phyloP scores from a whole-genome alignment of 768 basidiomycete genomes.

The Tulasnella calospora region DNA sequence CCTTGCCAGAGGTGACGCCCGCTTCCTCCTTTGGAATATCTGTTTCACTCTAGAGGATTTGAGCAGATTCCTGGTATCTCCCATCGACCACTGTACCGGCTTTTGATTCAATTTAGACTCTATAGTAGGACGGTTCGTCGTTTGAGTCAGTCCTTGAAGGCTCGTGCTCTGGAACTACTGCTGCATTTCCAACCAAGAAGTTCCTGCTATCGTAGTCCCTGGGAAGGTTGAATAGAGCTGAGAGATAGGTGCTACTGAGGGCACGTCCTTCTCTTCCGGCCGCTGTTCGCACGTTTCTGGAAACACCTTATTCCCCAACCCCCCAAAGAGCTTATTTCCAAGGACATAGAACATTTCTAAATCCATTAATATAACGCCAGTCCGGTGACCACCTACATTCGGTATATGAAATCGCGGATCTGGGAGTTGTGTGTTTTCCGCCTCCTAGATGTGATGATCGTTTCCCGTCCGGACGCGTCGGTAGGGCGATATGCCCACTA shows the following conservation, averaged over 20 bases:
- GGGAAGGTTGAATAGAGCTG: not conserved
- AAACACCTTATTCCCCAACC: not conserved
- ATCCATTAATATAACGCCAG: not conserved
- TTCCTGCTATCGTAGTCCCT: not conserved
- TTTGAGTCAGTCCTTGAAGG: too few species aligned
- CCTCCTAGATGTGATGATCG: conserved; percentile 4
- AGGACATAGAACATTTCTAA: not conserved
- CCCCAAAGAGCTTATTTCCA: not conserved
- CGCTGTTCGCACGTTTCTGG: not conserved
- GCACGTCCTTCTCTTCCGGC: not conserved
- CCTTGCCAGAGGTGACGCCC: not conserved
- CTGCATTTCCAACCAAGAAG: not conserved
- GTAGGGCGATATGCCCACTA: not conserved
- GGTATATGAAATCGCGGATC: not conserved
- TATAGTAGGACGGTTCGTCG: not conserved
- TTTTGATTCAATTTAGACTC: not conserved
- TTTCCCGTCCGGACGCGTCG: not conserved
- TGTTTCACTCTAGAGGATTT: not conserved
- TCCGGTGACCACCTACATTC: not conserved
- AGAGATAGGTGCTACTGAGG: not conserved
- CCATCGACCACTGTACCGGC: not conserved
- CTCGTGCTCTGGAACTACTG: not conserved
- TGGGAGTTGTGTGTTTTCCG: not conserved
- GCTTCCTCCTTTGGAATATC: not conserved
- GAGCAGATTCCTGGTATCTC: not conserved